Conservation (phyloP, 2,329 filamentous ascomycete species). For the Thelonectria discophora region DNA sequence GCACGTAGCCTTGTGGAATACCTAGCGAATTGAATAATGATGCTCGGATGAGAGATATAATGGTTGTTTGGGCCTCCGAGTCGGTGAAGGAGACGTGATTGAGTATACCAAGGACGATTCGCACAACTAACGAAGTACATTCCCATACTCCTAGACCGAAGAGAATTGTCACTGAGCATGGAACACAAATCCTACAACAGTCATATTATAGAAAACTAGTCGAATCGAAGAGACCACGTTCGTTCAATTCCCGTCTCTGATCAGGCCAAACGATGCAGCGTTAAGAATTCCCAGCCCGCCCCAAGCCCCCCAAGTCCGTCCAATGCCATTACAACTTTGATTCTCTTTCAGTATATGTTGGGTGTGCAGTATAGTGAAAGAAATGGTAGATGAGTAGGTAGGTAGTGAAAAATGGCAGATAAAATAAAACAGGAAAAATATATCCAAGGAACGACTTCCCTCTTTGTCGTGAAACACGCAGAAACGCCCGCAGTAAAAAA, state of each 20-base stretch:
- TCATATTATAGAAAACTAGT: constrained; percentile 16
- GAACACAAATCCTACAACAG: constrained; percentile 7
- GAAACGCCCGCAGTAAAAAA: constrained; percentile 31
- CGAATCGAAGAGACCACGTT: neutral
- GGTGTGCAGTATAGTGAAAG: neutral
- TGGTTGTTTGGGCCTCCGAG: neutral
- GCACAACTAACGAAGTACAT: no score
- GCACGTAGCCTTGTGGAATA: constrained; percentile 5
- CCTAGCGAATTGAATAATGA: neutral
- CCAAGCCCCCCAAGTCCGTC: constrained; percentile 19
- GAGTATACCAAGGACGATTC: no score
- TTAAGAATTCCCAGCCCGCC: constrained; percentile 15
- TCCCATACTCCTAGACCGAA: no score
- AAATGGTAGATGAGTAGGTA: constrained; percentile 28
- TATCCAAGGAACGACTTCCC: constrained; percentile 38
- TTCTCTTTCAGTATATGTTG: constrained; percentile 23
- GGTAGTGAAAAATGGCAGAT: constrained; percentile 17
- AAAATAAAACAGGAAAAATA: neutral
- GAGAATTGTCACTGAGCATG: no score
- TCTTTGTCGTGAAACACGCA: constrained; percentile 28
- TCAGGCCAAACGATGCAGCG: constrained; percentile 16
- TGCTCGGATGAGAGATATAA: neutral
- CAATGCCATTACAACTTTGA: constrained; percentile 35
- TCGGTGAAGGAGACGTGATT: no score
- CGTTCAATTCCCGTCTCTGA: constrained; percentile 15